These are phyloP conservation scores for Funneliformis mosseae DNA, from an alignment of 192 early-diverging fungal species.

Conservation along the genomic window DNA sequence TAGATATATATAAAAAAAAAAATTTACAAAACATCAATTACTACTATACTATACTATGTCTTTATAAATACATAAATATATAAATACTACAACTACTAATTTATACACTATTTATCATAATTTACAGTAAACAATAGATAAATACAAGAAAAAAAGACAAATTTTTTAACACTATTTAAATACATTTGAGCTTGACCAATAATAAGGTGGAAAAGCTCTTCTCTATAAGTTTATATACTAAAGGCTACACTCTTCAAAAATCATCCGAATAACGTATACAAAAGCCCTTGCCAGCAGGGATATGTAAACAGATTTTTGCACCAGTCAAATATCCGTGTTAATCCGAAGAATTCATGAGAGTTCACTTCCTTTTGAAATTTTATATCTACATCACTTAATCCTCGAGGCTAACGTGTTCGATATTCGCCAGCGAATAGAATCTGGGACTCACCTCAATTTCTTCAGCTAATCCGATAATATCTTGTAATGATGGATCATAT, in stretches of 20 bases:
- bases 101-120: not conserved
- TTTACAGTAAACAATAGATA: not conserved
- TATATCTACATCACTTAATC: not conserved
- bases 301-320: not conserved
- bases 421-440: not conserved
- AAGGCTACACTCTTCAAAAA: not conserved
- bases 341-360: not conserved
- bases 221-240: not conserved
- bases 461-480: slow-evolving; percentile 32
- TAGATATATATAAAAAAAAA: no score
- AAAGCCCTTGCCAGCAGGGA: not conserved
- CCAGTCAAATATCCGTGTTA: not conserved
- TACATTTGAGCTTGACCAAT: not conserved
- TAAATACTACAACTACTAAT: not conserved
- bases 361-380: not conserved
- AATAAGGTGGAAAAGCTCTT: not conserved
- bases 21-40: not conserved
- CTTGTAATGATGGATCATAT: slow-evolving; percentile 3
- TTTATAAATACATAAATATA: not conserved
- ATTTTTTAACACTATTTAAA: not conserved
- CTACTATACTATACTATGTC: not conserved
- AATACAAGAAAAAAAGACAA: not conserved
- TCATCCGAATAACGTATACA: not conserved
- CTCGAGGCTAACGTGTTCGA: not conserved
- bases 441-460: not conserved